A percentile compares a stretch with the other conserved stretches of the same genome.
Evolutionary conservation across 805 yeast species (phyloP).

Genomic region (Candida golubevii): DNA sequence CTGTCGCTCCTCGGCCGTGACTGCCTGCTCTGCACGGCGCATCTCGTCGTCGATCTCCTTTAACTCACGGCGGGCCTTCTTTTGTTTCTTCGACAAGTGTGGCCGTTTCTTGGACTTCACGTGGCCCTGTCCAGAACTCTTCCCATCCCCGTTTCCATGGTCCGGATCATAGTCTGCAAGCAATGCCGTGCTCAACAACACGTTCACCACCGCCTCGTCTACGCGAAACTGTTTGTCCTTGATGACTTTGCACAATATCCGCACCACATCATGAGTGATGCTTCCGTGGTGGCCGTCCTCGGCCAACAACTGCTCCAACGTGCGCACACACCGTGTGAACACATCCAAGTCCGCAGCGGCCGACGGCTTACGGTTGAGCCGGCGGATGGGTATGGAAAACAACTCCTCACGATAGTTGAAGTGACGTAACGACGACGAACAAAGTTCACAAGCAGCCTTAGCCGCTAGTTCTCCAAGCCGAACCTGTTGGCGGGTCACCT

Average conservation of each 20-base stretch:
- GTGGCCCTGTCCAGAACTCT: constrained; percentile 30
- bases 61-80: constrained; percentile 81
- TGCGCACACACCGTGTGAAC: constrained; percentile 56
- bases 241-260: constrained; percentile 63
- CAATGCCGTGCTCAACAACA: constrained; percentile 63
- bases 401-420: constrained; percentile 83
- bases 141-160: constrained; percentile 37
- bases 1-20: constrained; percentile 85
- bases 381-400: constrained; percentile 58
- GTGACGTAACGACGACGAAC: constrained; percentile 57
- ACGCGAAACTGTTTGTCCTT: constrained; percentile 72
- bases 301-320: constrained; percentile 63
- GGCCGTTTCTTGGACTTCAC: constrained; percentile 82
- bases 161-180: constrained; percentile 70
- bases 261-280: constrained; percentile 68
- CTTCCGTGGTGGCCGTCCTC: constrained; percentile 81
- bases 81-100: constrained; percentile 85
- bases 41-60: constrained; percentile 86
- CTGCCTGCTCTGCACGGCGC: constrained; percentile 79
- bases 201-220: constrained; percentile 76
- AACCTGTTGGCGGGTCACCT: constrained; percentile 29
- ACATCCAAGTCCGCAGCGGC: constrained; percentile 42
- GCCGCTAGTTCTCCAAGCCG: constrained; percentile 56
- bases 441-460: constrained; percentile 74
- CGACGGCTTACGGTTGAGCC: constrained; percentile 60